Evolutionary conservation across 768 basidiomycete genomes (phyloP), one percentile per base, ranked within the genome.

Genomic region (Russula griseocarnosa): DNA sequence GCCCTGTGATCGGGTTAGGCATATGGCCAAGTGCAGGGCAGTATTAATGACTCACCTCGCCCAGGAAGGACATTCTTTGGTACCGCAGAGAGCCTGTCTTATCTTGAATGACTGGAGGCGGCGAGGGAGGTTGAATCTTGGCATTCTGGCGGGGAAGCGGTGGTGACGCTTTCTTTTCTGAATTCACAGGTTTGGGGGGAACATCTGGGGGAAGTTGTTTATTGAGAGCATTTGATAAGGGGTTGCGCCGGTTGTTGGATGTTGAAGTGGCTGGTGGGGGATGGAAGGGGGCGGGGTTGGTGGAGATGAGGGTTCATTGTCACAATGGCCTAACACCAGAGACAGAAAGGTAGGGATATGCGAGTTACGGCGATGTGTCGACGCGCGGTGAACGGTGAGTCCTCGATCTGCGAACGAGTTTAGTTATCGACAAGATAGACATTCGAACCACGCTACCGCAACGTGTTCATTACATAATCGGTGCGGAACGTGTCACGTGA

Each of bases 131-230:
- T 0, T 85, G 80, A 1, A 87, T 86, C 75, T 91, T 92, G 70
- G 81, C 87, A 74, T 90, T 93, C 78, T 92, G 90, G 61, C 90
- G 81, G 40, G 87, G 86, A 18, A 93, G 73, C 10, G 90, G 91
- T 1, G 89, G 87, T 8, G 85, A 86, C n/a, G 46, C 24, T 46
- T 56, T 61, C 60, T 67, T 69, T 44, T 61, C 54, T 26, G 18
- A 18, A 22, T 66, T 36, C 18, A 50, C 51, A 34, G 52, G 44
- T 50, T 62, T 62, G 38, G 55, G 66, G 8, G 66, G 65, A 32
- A 55, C 52, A 24, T 61, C 54, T 13, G 57, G 62, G 28, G 59
- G 59, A 9, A 44, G 40, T 55, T 64, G 68, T 18, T 64, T 62
- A 22, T 68, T 69, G 44, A 69, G 58, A 32, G 66, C 66, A 28